Base-by-base conservation (phyloP, 2,329 filamentous ascomycete genomes). In the Nemania serpens region DNA sequence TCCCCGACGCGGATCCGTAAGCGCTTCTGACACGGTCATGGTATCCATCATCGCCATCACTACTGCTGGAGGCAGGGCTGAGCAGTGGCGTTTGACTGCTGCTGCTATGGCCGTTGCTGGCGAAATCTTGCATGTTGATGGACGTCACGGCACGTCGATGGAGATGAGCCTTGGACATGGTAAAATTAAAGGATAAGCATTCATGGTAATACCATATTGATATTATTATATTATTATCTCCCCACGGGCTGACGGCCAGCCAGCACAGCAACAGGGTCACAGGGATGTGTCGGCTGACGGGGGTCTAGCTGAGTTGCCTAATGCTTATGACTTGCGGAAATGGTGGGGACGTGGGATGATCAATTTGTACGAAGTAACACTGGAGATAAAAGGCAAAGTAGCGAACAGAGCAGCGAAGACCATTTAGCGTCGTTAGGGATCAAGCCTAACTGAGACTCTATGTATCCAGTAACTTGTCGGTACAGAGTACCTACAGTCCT, bases 1-100 rank as follows among this genome's bases (percentile, higher is more conserved):
- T 69, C 56, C 55, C 68, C n/a, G 64, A 63, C 45, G 65, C 58
- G 45, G 71, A 69, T 37, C 71, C 71, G 45, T 73, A 73, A 11
- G 65, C 61, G 51, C 55, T 15, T 57, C 63, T 66, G 48, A 50
- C 63, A 34, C 50, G 29, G 25, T 29, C 49, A 57, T 57, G 58
- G 50, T 52, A 58, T 22, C 56, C 61, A 13, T 29, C 49, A 58
- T 58, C 59, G 7, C 52, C 49, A 58, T 58, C 60, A 10, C 54
- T 37, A 15, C 15, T 61, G 52, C 63, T 66, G 5, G 68, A 67
- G 41, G 45, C 54, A 25, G 63, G 61, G 39, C 69, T 64, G 4
- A 73, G 66, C 51, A 73, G 51, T 25, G 71, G 71, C 25, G 59
- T 65, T 37, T 66, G 67, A 62, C 66, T 62, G 34, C 55, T 61